Conservation (phyloP, 352 stramenopile species). For the Pythium apleroticum region DNA sequence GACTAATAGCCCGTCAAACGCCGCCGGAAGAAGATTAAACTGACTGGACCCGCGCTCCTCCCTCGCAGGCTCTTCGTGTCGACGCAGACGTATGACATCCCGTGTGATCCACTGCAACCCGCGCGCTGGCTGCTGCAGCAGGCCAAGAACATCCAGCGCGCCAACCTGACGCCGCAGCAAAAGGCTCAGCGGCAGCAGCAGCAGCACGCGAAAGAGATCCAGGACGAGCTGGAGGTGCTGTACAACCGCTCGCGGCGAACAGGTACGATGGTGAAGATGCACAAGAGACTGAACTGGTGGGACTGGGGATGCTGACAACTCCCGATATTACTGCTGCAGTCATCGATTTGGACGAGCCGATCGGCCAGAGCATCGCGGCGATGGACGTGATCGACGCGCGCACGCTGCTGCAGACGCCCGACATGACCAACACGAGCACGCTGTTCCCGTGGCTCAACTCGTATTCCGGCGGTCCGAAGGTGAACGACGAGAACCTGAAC, state of each 20-base stretch:
- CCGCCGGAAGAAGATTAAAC: not conserved
- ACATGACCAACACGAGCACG: conserved; percentile 59
- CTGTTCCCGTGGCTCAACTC: conserved; percentile 79
- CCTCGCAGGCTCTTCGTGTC: conserved; percentile 61
- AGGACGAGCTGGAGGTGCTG: conserved; percentile 74
- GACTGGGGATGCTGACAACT: not conserved
- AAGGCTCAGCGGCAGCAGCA: conserved; percentile 11
- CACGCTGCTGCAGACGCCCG: conserved; percentile 63
- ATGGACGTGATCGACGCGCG: conserved; percentile 81
- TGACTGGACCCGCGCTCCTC: conserved; percentile 1
- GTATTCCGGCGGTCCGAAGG: conserved; percentile 48
- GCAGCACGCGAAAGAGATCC: conserved; percentile 19
- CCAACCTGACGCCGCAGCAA: conserved; percentile 32
- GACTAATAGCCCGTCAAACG: not conserved
- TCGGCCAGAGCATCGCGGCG: conserved; percentile 57
- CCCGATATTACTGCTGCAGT: no score
- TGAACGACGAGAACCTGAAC: conserved; percentile 56
- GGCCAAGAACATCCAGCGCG: conserved; percentile 75
- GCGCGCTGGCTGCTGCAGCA: conserved; percentile 76
- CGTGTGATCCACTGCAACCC: conserved; percentile 68
- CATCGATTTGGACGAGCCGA: conserved; percentile 65
- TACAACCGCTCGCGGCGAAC: conserved; percentile 72
- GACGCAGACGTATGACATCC: conserved; percentile 84
- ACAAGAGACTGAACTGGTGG: no score
- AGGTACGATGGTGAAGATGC: conserved; percentile 9